Conservation (phyloP, 2,329 filamentous ascomycete species). For the Botrytis sinoallii region DNA sequence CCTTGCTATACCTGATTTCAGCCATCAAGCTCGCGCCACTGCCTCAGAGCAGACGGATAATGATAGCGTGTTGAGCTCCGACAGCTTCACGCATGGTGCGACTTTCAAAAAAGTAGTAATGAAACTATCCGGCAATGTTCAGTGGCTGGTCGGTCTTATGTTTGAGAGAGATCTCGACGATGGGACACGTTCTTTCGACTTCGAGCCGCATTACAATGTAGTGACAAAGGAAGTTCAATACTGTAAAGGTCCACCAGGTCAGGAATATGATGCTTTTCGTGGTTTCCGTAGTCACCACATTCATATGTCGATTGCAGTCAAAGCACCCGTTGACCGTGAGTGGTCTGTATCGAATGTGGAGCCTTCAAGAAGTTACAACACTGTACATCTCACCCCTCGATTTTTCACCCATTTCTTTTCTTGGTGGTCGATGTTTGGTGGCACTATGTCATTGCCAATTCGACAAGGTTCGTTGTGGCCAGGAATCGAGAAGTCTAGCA, state of each 20-base stretch:
- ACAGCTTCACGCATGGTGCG: slow-evolving; percentile 68
- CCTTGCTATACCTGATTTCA: slow-evolving; percentile 90
- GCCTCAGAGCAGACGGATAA: slow-evolving; percentile 52
- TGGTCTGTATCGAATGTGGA: slow-evolving; percentile 75
- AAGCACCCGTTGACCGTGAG: slow-evolving; percentile 81
- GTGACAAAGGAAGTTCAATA: slow-evolving; percentile 77
- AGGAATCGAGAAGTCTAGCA: slow-evolving; percentile 90
- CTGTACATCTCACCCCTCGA: slow-evolving; percentile 86
- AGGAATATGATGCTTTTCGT: slow-evolving; percentile 83
- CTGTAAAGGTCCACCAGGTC: slow-evolving; percentile 55
- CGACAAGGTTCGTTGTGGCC: slow-evolving; percentile 91
- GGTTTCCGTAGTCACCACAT: slow-evolving; percentile 98
- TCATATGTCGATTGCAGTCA: slow-evolving; percentile 87
- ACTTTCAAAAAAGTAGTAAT: slow-evolving; percentile 97
- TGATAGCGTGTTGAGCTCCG: slow-evolving; percentile 53
- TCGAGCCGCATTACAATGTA: slow-evolving; percentile 89
- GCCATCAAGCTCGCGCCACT: slow-evolving; percentile 69
- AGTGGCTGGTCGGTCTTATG: slow-evolving; percentile 85
- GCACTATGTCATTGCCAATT: slow-evolving; percentile 89
- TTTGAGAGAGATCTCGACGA: slow-evolving; percentile 80
- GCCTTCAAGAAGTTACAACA: slow-evolving; percentile 89
- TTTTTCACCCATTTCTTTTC: slow-evolving; percentile 98
- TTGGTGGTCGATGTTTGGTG: slow-evolving; percentile 97
- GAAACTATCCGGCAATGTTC: slow-evolving; percentile 95
- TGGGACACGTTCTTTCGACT: slow-evolving; percentile 76